Conservation (phyloP, 2,329 filamentous ascomycete species). For the Monosporascus ibericus region DNA sequence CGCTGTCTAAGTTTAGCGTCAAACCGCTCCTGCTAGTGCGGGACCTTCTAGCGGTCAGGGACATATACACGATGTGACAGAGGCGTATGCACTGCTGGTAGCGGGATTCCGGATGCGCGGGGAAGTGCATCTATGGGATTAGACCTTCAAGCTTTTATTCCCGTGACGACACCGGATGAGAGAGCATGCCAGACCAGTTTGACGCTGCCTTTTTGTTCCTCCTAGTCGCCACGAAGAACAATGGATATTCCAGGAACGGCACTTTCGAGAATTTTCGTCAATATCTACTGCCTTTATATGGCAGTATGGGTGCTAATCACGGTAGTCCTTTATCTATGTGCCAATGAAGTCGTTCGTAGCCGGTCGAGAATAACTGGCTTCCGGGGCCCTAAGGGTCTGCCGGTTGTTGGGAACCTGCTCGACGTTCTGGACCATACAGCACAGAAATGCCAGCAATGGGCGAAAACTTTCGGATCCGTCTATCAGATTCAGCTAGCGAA, state of each 20-base stretch:
- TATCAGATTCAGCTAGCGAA: slow-evolving; percentile 66
- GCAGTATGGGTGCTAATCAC: slow-evolving; percentile 3
- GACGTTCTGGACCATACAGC: slow-evolving; percentile 53
- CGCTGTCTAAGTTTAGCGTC: no score
- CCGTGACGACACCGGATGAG: neutral
- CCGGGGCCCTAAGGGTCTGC: slow-evolving; percentile 20
- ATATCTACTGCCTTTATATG: neutral
- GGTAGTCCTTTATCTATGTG: slow-evolving; percentile 13
- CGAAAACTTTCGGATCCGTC: slow-evolving; percentile 55
- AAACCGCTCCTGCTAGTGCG: no score
- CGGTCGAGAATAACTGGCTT: slow-evolving; percentile 20
- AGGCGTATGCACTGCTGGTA: neutral
- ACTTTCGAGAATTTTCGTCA: neutral
- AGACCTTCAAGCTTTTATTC: neutral
- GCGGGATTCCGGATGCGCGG: neutral
- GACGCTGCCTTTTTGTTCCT: neutral
- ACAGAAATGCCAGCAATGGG: slow-evolving; percentile 47
- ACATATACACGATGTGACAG: neutral
- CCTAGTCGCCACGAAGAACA: neutral
- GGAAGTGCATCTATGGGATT: neutral
- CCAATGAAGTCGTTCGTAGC: slow-evolving; percentile 19
- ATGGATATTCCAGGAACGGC: neutral
- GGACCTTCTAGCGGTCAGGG: no score
- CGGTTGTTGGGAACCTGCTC: slow-evolving; percentile 55
- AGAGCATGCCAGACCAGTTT: neutral